Evolutionary conservation across 176 grass and related monocot species (phyloP), one percentile per base, ranked within the genome.

Genomic region (Juncus inflexus): DNA sequence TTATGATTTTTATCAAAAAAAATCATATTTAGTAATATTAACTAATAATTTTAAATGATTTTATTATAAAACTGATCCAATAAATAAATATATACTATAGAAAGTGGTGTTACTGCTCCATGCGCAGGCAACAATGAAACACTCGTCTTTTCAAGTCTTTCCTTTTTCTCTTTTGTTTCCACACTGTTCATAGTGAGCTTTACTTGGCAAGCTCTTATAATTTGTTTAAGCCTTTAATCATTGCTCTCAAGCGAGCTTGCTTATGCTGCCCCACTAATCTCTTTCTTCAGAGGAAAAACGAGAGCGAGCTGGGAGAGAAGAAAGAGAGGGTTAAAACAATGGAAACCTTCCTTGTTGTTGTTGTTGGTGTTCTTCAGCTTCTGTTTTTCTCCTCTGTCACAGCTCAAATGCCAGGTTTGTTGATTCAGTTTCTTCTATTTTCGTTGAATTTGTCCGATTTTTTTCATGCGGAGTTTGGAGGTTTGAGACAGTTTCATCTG

Each of bases 121-220:
- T 39, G 54, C 28, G 67, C 67, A 71, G 28, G 8, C 67, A n/a
- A 16, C 55, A 59, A 59, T 42, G 2, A 59, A 57, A 58, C 16
- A 6, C 12, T 52, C 42, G 67, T 55, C 49, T 42, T 41, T 37
- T 55, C 52, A 52, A 41, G 42, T 52, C 28, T 50, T 37, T 53
- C 28, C 16, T 51, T 54, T 47, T 59, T 71, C 50, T 58, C 12
- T 36, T 71, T 71, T 71, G 39, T 41, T 71, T 71, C 67, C 66
- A 69, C 66, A 69, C 65, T 67, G 36, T 12, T 9, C 19, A 51
- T 12, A 70, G 67, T 15, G 52, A 58, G 67, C 6, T 47, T 47
- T 47, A 47, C 43, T 47, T 9, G 1, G 7, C 6, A 7, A 43
- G 19, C 67, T 16, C 37, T 58, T 40, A 52, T 8, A 5, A 10